Evolutionary conservation across 352 stramenopile genomes (phyloP).

Genomic region (Globisporangium splendens): DNA sequence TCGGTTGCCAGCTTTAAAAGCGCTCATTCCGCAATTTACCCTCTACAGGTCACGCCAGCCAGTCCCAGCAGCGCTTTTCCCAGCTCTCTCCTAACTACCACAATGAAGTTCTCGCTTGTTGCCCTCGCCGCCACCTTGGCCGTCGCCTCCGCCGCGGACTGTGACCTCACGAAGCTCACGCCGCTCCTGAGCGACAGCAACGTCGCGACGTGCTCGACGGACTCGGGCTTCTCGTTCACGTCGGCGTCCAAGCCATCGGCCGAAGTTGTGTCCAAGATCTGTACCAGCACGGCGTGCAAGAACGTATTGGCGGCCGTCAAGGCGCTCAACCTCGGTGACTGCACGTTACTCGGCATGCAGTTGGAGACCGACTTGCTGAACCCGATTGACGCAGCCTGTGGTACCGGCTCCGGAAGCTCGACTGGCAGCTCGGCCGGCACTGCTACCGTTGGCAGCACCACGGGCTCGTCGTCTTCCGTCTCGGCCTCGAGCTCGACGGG

Average conservation of each 20-base stretch:
- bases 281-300: constrained; percentile 19
- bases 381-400: constrained; percentile 11
- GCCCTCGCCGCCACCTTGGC: constrained; percentile 4
- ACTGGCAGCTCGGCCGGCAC: neutral
- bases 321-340: constrained; percentile 25
- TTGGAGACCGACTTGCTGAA: constrained; percentile 21
- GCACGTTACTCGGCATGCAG: constrained; percentile 17
- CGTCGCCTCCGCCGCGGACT: constrained; percentile 2
- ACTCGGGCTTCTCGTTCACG: constrained; percentile 25
- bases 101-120: constrained; percentile 5
- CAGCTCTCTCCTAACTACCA: neutral
- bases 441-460: neutral
- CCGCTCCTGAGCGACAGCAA: constrained; percentile 4
- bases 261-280: constrained; percentile 17
- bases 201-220: constrained; percentile 5
- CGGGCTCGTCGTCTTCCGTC: neutral
- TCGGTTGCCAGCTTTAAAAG: neutral
- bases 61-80: neutral
- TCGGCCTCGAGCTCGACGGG: neutral
- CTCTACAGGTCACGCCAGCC: neutral
- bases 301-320: constrained; percentile 15
- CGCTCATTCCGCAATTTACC: neutral
- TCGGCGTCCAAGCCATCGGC: constrained; percentile 5
- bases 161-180: constrained; percentile 10
- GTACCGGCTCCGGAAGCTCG: neutral